phyloP scores from a whole-genome alignment of 2,329 filamentous ascomycete genomes.

The Phyllosticta paracitricarpa region DNA sequence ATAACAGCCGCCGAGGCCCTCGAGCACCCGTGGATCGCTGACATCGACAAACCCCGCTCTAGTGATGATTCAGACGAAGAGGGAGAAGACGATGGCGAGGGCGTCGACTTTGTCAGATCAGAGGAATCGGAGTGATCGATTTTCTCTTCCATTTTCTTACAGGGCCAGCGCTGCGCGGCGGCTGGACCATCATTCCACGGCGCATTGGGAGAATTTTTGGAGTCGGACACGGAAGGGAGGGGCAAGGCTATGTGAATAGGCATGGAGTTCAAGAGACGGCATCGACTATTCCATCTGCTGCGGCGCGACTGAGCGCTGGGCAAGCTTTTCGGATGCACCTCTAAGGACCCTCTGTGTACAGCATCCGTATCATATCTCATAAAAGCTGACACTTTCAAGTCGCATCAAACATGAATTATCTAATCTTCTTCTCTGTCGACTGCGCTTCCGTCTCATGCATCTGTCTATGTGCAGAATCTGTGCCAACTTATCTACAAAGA shows the following conservation, averaged over 20 bases:
- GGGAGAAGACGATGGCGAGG: neutral
- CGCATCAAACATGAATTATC: too few species aligned
- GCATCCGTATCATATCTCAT: neutral
- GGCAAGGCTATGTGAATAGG: neutral
- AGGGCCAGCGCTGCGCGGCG: neutral
- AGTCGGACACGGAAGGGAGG: neutral
- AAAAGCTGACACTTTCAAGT: too few species aligned
- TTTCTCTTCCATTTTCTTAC: neutral
- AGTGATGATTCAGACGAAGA: conserved; percentile 2
- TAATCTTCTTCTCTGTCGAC: neutral
- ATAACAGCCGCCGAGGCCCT: conserved; percentile 44
- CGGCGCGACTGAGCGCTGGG: neutral
- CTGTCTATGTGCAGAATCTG: neutral
- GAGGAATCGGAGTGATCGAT: neutral
- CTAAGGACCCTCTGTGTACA: neutral
- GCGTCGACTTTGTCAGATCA: conserved; percentile 5
- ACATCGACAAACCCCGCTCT: conserved; percentile 10
- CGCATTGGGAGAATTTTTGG: neutral
- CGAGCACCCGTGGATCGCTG: conserved; percentile 56
- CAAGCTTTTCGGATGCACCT: neutral
- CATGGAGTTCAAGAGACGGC: neutral
- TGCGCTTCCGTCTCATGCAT: neutral
- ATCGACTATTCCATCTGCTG: neutral
- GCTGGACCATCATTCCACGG: neutral
- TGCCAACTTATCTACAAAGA: neutral